Evolutionary conservation across 345 rosid species (phyloP), one percentile per base, ranked within the genome.

Genomic region (Barbarea vulgaris): DNA sequence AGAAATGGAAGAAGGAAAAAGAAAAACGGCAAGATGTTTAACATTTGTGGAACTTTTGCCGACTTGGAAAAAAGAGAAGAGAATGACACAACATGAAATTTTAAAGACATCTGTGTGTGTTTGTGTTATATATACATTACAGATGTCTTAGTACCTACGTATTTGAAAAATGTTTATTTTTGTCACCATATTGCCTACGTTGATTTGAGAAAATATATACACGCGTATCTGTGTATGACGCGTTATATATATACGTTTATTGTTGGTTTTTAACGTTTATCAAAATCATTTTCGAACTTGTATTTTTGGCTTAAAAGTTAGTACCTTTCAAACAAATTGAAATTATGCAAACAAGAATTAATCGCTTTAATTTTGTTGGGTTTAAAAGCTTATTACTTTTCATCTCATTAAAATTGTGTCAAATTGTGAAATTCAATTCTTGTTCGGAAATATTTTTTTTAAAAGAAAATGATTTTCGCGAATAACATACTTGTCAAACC

Each of bases 1-100:
- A 78, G 57, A 24, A 78, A 58, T 61, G 66, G 4, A 77, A 77
- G 61, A 77, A 77, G 28, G 15, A 72, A 50, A 24, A 78, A 22
- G 28, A 72, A 58, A 72, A 52, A 59, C 46, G 57, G 24, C 15
- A 52, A 46, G 44, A 59, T 33, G 59, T 72, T 78, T 31, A 31
- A 42, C 81, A 78, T 78, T n/a, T 47, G 46, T 64, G 54, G 27
- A 64, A 21, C 8, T 25, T 48, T 62, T 54, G 80, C 72, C 67
- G 67, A 77, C 80, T 55, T 54, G 51, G 15, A 9, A 15, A 15
- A 13, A 62, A 42, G 34, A 13, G 14, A 56, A 63, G 27, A 64
- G 58, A 21, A 50, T 68, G 79, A 61, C 71, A 61, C 50, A 42
- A 46, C 21, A 46, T 10, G 52, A 55, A 69, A 77, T 14, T 42